Base-by-base conservation (phyloP, 768 basidiomycete genomes). In the Cystofilobasidium bisporidii region DNA sequence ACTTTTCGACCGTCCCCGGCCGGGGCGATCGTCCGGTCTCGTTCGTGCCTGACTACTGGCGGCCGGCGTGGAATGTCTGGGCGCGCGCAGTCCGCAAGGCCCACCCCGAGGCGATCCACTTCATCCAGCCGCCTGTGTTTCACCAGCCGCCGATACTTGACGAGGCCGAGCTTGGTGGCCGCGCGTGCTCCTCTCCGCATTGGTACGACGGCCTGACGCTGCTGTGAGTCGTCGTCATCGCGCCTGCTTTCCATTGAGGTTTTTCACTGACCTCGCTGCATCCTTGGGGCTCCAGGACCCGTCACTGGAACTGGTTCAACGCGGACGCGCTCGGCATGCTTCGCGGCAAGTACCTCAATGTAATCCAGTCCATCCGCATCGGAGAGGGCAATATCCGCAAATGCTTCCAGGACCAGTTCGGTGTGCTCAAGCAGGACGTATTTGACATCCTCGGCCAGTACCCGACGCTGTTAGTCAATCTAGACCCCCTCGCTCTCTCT, bases 241-340 rank as follows among this genome's bases (percentile, higher is more conserved):
- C 30, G 17, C 47, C 55, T 30, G 12, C 20, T 28, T 24, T 17
- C 9, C 50, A n/a, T 41, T 41, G 40, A 33, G 41, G 32, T 12
- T 38, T 28, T 26, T 67, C 12, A n/a, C 61, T 68, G 32, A 53
- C 18, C 20, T 47, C n/a, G 18, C 32, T 14, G 17, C 17, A 17
- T 36, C 26, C 24, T 58, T 50, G 10, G 59, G 20, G 14, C 1
- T 53, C 22, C 33, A 71, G 67, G n/a, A 68, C 67, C 5, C 76
- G 38, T 57, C 75, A 75, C 57, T 77, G 74, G 74, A 77, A 77
- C 62, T 77, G 74, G 74, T 77, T 77, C 70, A 77, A 97, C 72
- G 91, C 91, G 2, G 92, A 98, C 77, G 91, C 93, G 1, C 79
- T 99, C 0, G 96, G 94, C 1, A 75, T 98, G n/a, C 77, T 99